Evolutionary conservation across 768 basidiomycete species (phyloP).

Genomic region (Leccinum olivaceopallidum): DNA sequence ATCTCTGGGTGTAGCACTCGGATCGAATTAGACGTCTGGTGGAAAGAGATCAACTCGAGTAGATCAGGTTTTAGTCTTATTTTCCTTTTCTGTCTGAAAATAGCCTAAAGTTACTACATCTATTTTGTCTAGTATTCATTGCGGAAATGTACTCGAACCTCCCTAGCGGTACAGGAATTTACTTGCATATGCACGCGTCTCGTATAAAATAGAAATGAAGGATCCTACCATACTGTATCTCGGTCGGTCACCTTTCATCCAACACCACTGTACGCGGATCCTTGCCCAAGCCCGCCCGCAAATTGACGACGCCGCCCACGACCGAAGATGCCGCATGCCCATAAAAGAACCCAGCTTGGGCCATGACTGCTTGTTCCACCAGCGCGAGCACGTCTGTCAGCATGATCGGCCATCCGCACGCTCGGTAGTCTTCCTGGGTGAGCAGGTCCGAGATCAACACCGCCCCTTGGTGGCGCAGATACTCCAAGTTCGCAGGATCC

Average conservation of each 20-base stretch:
- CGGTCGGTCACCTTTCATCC: conserved; percentile 9
- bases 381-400: conserved; percentile 44
- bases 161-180: neutral
- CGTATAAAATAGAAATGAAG: too few relatives aligned
- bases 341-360: conserved; percentile 40
- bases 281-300: conserved; percentile 40
- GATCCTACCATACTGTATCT: neutral
- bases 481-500: too few relatives aligned
- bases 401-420: conserved; percentile 44
- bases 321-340: conserved; percentile 40
- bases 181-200: neutral
- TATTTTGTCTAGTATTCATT: too few relatives aligned
- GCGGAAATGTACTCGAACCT: too few relatives aligned
- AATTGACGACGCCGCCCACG: conserved; percentile 41
- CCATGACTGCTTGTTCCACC: conserved; percentile 42
- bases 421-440: conserved; percentile 40
- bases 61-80: too few relatives aligned
- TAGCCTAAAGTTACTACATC: too few relatives aligned
- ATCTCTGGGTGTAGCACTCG: too few relatives aligned
- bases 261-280: conserved; percentile 39
- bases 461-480: too few relatives aligned
- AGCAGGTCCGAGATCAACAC: conserved; percentile 33
- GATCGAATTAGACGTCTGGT: too few relatives aligned
- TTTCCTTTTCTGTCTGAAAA: too few relatives aligned
- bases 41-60: too few relatives aligned